Percentiles rank a stretch among this genome's conserved stretches.
phyloP scores from a whole-genome alignment of 2,329 filamentous ascomycete genomes.

The Botryosphaeria dothidea region DNA sequence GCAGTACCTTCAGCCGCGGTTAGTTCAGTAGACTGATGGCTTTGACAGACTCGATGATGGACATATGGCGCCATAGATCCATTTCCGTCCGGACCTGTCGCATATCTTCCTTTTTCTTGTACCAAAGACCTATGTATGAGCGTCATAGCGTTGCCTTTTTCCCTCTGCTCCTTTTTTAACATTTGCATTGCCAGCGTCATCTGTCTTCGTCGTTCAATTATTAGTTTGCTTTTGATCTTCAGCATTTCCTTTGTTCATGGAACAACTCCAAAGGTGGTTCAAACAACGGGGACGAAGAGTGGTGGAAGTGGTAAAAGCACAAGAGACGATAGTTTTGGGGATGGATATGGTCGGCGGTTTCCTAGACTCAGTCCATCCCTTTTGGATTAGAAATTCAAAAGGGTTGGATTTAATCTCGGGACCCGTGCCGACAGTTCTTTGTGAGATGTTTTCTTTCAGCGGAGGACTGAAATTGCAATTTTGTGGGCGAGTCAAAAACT shows the following conservation, averaged over 20 bases:
- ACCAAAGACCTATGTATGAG: constrained; percentile 41
- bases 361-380: constrained; percentile 4
- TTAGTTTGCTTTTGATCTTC: constrained; percentile 6
- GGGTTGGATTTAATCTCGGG: constrained; percentile 9
- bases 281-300: neutral
- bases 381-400: constrained; percentile 17
- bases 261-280: neutral
- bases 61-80: constrained; percentile 3
- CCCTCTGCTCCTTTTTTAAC: constrained; percentile 17
- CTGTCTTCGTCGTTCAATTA: constrained; percentile 15
- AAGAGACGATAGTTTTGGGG: constrained; percentile 8
- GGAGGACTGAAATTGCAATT: constrained; percentile 18
- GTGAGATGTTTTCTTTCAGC: neutral
- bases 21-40: constrained; percentile 30
- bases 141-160: constrained; percentile 41
- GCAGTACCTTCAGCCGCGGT: constrained; percentile 38
- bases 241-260: constrained; percentile 19
- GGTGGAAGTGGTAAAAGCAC: constrained; percentile 12
- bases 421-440: neutral
- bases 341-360: constrained; percentile 17
- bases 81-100: constrained; percentile 9
- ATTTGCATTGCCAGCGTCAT: constrained; percentile 21
- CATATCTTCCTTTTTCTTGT: constrained; percentile 30
- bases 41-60: constrained; percentile 5
- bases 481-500: constrained; percentile 1